Evolutionary conservation across 1,139 yeast genomes (phyloP).

Genomic region (Diutina neorugosa): DNA sequence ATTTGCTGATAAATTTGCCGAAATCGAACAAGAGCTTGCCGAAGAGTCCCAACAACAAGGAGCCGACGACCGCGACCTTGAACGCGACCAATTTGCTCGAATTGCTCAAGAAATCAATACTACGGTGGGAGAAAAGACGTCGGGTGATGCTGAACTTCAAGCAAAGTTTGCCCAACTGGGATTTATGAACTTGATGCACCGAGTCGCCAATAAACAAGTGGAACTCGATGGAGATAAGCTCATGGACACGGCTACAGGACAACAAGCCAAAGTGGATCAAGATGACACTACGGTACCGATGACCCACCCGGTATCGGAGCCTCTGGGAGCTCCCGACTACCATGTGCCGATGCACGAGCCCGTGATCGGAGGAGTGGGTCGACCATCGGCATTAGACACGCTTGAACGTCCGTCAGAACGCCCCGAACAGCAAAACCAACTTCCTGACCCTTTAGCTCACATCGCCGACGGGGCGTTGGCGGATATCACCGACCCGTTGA

Average conservation of each 20-base stretch:
- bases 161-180: conserved; percentile 1
- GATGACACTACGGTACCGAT: background rate
- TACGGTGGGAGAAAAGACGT: background rate
- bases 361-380: background rate
- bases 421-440: background rate
- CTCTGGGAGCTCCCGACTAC: background rate
- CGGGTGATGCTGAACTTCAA: background rate
- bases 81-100: background rate
- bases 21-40: background rate
- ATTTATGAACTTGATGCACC: conserved; percentile 1
- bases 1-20: background rate
- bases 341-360: background rate
- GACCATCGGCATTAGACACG: background rate
- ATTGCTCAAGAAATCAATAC: background rate
- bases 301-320: background rate
- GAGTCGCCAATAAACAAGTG: conserved; percentile 1
- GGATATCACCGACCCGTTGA: conserved; percentile 4
- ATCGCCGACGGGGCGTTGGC: conserved; percentile 4
- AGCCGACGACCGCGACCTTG: conserved; percentile 1
- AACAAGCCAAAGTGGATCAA: background rate
- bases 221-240: background rate
- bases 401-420: background rate
- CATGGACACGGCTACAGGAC: background rate
- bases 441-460: conserved; percentile 3
- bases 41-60: background rate